Evolutionary conservation across 768 basidiomycete genomes (phyloP), one percentile per base, ranked within the genome.

Genomic region (Zangia roseola): DNA sequence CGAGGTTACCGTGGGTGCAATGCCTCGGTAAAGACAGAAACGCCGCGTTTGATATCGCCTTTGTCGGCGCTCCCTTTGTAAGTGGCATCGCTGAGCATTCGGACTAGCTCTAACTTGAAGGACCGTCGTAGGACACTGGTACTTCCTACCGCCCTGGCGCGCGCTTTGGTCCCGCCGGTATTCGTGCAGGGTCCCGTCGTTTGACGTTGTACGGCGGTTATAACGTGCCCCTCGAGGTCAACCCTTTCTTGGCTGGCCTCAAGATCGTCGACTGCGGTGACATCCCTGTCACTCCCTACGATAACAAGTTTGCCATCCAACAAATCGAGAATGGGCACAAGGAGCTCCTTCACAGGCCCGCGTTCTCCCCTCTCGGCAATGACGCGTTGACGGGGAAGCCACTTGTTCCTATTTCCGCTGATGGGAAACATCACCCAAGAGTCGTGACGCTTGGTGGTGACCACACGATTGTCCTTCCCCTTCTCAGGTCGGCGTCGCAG

Each of bases 371-470:
- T 7, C 72, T 87, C 30, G 82, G 80, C 5, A 83, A 84, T 49
- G 82, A 88, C 56, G 71, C 80, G 0, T 44, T 76, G 43, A 84
- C 82, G 13, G 86, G 86, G 5, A 56, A 76, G 56, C 69, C 73
- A 24, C 76, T 87, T 19, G 61, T 69, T 13, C 81, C 86, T 17
- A 67, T 88, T 37, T 79, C 86, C 35, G 60, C 69, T 17, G 88
- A 93, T 51, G 88, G 87, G 12, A 81, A 80, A 61, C 73, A 80
- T 46, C 91, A 93, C 60, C 91, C 91, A 0, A 75, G 88, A 33
- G 71, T 94, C 46, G 77, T 94, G 52, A 88, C 90, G 19, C 80
- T 93, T 28, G 92, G 92, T 19, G 91, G 92, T 4, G 91, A 94
- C 61, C 91, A 93, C 62, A 91, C 90, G 9, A 89, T 93, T 52